Base-by-base conservation (phyloP, 768 basidiomycete species). In the Fomitopsis serialis region DNA sequence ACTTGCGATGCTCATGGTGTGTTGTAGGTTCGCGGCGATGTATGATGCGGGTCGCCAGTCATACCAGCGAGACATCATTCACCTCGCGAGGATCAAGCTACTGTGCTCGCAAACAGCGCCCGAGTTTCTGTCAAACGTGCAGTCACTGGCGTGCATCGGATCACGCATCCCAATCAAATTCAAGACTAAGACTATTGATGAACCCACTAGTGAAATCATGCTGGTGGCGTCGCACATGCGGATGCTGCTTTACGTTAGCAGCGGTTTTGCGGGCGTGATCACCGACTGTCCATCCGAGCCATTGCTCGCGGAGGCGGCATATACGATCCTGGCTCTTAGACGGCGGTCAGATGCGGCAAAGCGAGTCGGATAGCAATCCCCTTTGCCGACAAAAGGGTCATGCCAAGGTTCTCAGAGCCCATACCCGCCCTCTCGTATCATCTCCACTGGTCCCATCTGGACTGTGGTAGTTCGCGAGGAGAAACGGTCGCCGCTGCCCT, bases 221-320 rank as follows among this genome's bases (percentile, higher is more conserved):
- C 68, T 69, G 54, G 68, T 72, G 5, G 64, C 66, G 50, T 46
- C 56, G 0, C 70, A 70, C 54, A 62, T 70, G 66, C 66, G 70
- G 13, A 52, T 72, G 22, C 53, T 56, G 25, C 54, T 63, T 9
- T 58, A 59, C 22, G 58, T 60, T 13, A 42, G 34, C 25, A 11
- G 55, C 15, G 55, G 52, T 17, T 59, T 66, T 37, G 54, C 61
- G 25, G 45, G 40, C 29, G 43, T 63, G 24, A 45, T 63, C 50
- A 69, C 67, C 44, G 44, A 58, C 8, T 56, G 61, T 5, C 45
- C 61, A 3, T 68, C 67, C 1, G 67, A 68, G 53, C 67, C 68
- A 10, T 36, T 67, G 25, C 58, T 69, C 13, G 60, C 64, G 1
- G 67, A 68, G 55, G 67, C 64, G 13, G 58, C 67, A 12, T 60